Evolutionary conservation across 129 eudicot species (phyloP).

Genomic region (Lactuca sativa): DNA sequence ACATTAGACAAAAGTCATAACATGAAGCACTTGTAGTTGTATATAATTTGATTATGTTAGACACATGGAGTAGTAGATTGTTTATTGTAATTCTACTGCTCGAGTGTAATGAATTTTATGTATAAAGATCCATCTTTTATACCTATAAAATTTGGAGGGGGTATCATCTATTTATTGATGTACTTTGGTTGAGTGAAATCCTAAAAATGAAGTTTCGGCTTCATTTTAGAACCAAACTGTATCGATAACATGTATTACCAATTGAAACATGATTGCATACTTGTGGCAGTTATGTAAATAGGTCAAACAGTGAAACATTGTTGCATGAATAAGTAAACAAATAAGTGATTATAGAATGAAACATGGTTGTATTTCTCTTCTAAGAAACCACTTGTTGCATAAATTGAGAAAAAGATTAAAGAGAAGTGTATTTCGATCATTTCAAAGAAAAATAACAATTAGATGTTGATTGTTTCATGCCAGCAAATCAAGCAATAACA

Average conservation of each 20-base stretch:
- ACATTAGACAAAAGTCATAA: not conserved
- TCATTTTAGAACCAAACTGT: not conserved
- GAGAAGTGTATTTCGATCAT: too few species aligned
- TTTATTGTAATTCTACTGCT: constrained; percentile 13
- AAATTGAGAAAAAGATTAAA: too few species aligned
- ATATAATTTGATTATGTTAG: constrained; percentile 16
- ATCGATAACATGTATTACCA: too few species aligned
- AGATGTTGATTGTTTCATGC: too few species aligned
- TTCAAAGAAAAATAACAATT: too few species aligned
- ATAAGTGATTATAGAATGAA: too few species aligned
- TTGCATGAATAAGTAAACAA: too few species aligned
- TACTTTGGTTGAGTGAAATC: too few species aligned
- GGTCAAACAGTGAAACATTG: not conserved
- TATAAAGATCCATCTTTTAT: not conserved
- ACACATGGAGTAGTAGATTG: constrained; percentile 3
- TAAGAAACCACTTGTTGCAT: too few species aligned
- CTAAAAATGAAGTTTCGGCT: not conserved
- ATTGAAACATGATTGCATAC: not conserved
- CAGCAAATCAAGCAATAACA: not conserved
- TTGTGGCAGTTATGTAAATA: too few species aligned
- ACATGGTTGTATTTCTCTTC: too few species aligned
- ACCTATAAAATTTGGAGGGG: not conserved
- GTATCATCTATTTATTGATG: too few species aligned
- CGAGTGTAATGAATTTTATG: constrained; percentile 13
- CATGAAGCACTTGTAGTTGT: constrained; percentile 17